A percentile compares a stretch with the other conserved stretches of the same genome.
Conservation (phyloP, 1,284 basidiomycete species). For the Trichosporon sp. region DNA sequence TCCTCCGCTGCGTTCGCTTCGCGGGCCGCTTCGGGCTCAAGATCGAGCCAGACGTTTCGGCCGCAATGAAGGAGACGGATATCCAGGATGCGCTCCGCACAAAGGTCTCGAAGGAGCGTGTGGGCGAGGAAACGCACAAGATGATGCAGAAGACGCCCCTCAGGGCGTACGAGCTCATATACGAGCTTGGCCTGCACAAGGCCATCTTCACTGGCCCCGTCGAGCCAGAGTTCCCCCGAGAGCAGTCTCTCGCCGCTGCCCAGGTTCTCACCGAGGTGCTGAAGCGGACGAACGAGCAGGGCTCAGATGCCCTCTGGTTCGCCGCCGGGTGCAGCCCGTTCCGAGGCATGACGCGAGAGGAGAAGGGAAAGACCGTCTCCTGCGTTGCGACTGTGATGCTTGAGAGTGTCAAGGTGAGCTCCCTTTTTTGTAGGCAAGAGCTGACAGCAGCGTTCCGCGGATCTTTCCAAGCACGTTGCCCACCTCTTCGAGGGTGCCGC, state of each 20-base stretch:
- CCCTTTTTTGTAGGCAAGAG: background rate
- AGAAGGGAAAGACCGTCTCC: slow-evolving; percentile 61
- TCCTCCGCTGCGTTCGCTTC: slow-evolving; percentile 87
- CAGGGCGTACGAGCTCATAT: slow-evolving; percentile 66
- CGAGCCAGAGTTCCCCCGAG: slow-evolving; percentile 47
- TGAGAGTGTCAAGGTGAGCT: slow-evolving; percentile 66
- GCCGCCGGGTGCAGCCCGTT: slow-evolving; percentile 67
- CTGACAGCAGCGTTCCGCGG: slow-evolving; percentile 59
- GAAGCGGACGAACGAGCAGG: slow-evolving; percentile 8
- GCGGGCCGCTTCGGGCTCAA: slow-evolving; percentile 82
- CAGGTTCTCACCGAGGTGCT: slow-evolving; percentile 58
- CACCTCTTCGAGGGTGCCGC: slow-evolving; percentile 61
- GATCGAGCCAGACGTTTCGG: slow-evolving; percentile 66
- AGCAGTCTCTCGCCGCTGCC: slow-evolving; percentile 57
- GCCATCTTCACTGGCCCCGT: slow-evolving; percentile 59
- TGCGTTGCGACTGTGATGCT: slow-evolving; percentile 68
- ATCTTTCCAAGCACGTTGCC: slow-evolving; percentile 71
- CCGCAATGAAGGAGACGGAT: slow-evolving; percentile 61
- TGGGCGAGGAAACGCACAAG: slow-evolving; percentile 82
- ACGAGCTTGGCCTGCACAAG: slow-evolving; percentile 63
- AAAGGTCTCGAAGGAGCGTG: slow-evolving; percentile 84
- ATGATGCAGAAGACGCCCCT: slow-evolving; percentile 79
- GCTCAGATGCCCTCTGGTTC: slow-evolving; percentile 63
- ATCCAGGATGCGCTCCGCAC: slow-evolving; percentile 71
- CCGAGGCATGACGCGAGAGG: slow-evolving; percentile 57